phyloP scores from a whole-genome alignment of 164 flowering plant species.

The Annona cherimola region DNA sequence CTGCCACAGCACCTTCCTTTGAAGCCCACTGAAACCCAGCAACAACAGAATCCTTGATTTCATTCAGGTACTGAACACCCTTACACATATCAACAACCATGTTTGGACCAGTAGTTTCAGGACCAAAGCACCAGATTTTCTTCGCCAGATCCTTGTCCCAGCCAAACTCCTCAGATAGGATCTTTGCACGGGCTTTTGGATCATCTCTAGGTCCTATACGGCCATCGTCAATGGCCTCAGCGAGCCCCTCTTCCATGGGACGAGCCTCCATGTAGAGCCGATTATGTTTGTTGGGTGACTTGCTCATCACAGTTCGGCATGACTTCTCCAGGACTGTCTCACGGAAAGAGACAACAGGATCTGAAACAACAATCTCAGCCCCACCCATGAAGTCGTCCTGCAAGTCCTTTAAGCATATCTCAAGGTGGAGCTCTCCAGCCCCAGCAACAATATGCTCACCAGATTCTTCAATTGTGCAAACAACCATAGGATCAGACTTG shows the following conservation, averaged over 20 bases:
- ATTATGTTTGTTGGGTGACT: slow-evolving; percentile 33
- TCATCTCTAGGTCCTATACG: slow-evolving; percentile 33
- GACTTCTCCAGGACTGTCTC: slow-evolving; percentile 34
- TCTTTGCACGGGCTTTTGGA: slow-evolving; percentile 25
- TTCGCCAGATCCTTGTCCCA: slow-evolving; percentile 34
- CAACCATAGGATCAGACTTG: slow-evolving; percentile 38
- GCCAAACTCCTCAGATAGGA: slow-evolving; percentile 27
- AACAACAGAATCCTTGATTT: slow-evolving; percentile 33
- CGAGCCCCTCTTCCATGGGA: slow-evolving; percentile 29
- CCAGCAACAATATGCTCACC: slow-evolving; percentile 39
- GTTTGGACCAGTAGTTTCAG: slow-evolving; percentile 32
- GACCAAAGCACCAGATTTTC: slow-evolving; percentile 37
- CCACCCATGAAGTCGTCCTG: slow-evolving; percentile 34
- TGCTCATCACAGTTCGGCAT: slow-evolving; percentile 30
- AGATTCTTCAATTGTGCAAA: slow-evolving; percentile 30
- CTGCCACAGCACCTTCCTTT: slow-evolving; percentile 32
- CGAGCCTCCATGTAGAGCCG: slow-evolving; percentile 35
- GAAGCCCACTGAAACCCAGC: slow-evolving; percentile 36
- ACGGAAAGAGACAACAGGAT: slow-evolving; percentile 29
- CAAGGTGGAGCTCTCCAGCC: slow-evolving; percentile 32
- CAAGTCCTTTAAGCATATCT: slow-evolving; percentile 29
- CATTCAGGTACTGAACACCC: slow-evolving; percentile 33
- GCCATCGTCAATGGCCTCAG: slow-evolving; percentile 36
- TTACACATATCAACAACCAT: slow-evolving; percentile 35
- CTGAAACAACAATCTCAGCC: slow-evolving; percentile 21